These are phyloP conservation scores for Globisporangium orthogonon DNA, from an alignment of 352 stramenopile genomes.

Conservation along the genomic window DNA sequence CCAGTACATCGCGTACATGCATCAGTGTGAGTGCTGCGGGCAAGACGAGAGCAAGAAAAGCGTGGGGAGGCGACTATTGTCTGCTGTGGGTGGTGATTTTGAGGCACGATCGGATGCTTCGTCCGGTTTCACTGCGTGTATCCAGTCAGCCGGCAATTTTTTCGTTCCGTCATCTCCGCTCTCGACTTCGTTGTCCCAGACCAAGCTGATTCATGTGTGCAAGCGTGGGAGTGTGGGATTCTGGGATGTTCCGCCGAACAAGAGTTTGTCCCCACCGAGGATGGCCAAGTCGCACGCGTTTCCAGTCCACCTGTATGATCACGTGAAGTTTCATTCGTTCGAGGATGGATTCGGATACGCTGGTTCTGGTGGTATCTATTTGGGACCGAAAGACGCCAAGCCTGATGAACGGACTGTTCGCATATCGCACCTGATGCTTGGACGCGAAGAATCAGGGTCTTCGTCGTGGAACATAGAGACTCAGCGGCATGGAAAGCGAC, in stretches of 20 bases:
- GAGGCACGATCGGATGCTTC: not conserved
- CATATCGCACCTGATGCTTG: conserved; percentile 43
- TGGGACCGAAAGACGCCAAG: not conserved
- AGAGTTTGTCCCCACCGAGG: conserved; percentile 16
- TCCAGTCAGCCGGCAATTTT: conserved; percentile 20
- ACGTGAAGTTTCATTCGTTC: conserved; percentile 23
- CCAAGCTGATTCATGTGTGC: conserved; percentile 49
- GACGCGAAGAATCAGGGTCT: conserved; percentile 23
- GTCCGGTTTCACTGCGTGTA: conserved; percentile 45
- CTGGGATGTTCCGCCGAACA: conserved; percentile 36
- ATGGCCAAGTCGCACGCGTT: conserved; percentile 11
- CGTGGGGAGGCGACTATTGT: not conserved
- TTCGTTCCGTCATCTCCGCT: conserved; percentile 11
- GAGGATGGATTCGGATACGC: conserved; percentile 17
- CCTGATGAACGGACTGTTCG: conserved; percentile 4
- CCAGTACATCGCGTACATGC: conserved; percentile 43
- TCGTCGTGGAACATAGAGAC: conserved; percentile 27
- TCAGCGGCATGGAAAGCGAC: conserved; percentile 21
- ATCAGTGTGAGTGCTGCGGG: conserved; percentile 50
- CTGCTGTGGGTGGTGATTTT: not conserved
- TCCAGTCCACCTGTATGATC: conserved; percentile 17
- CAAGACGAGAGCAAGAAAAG: not conserved
- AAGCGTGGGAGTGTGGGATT: conserved; percentile 39
- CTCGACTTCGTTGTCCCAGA: conserved; percentile 7
- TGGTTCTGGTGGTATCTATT: not conserved